Evolutionary conservation across 495 filamentous ascomycete genomes (phyloP).

Genomic region (Lasiosphaeris hirsuta): DNA sequence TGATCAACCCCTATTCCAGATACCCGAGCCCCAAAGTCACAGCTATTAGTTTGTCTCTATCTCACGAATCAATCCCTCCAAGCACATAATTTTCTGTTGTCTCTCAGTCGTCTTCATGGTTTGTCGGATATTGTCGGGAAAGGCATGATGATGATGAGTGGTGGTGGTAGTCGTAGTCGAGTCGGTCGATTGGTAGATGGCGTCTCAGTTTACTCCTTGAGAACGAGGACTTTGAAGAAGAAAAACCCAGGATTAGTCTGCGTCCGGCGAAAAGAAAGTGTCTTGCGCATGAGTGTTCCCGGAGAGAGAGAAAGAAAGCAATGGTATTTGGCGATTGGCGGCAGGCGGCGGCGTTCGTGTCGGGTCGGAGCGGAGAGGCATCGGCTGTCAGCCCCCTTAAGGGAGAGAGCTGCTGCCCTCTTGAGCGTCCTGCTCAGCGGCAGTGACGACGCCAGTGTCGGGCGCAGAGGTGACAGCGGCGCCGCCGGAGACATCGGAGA

Average conservation of each 20-base stretch:
- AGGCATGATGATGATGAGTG: neutral
- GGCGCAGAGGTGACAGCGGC: neutral
- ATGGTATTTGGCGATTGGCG: neutral
- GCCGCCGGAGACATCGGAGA: constrained; percentile 1
- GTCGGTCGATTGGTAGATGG: constrained; percentile 4
- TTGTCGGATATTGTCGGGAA: neutral
- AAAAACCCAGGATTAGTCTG: constrained; percentile 20
- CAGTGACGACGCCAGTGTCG: constrained; percentile 23
- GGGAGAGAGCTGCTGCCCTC: constrained; percentile 25
- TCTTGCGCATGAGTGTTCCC: neutral
- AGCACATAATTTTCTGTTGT: neutral
- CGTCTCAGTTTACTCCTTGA: constrained; percentile 25
- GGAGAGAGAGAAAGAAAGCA: neutral
- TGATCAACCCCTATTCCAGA: neutral
- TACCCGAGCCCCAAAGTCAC: neutral
- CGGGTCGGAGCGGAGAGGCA: neutral
- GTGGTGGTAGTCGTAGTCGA: constrained; percentile 2
- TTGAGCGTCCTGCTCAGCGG: constrained; percentile 28
- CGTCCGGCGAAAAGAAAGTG: neutral
- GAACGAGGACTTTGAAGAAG: constrained; percentile 21
- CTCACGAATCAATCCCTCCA: neutral
- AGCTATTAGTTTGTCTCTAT: neutral
- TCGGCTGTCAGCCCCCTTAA: neutral
- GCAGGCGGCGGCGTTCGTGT: neutral
- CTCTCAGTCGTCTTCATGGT: constrained; percentile 1